Evolutionary conservation across 164 flowering plant genomes (phyloP), one percentile per base, ranked within the genome.

Genomic region (Houttuynia cordata): DNA sequence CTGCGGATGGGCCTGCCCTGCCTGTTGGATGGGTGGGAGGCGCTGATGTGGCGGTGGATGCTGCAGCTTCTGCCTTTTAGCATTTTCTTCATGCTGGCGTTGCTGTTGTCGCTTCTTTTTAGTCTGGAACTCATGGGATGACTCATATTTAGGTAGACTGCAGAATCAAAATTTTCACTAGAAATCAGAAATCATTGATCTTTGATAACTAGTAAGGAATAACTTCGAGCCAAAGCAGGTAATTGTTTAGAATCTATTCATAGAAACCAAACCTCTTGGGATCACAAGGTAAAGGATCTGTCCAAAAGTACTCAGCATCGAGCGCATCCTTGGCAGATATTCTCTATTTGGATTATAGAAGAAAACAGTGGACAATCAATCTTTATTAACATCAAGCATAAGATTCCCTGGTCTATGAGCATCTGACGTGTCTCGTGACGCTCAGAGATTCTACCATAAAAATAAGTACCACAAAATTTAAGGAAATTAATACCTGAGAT

Each of bases 321-420:
- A 94, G 93, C 15, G 99, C 96, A 76, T 88, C 99, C 83, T 85
- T 87, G n/a, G 99, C 97, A 68, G 91, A 82, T 71, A 94, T 83
- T 79, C 97, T 91, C 99, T 93, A n/a, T n/a, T n/a, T n/a, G n/a
- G n/a, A n/a, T n/a, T n/a, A n/a, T n/a, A n/a, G n/a, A n/a, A n/a
- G n/a, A n/a, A n/a, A 14, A 30, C 6, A 30, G 37, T 2, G 37
- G 37, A 2, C 37, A 30, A 30, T 30, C 37, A 30, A 30, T 30
- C 37, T 30, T 45, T 2, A 45, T 3, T 12, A 1, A 12, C 12
- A 17, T 45, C 49, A 45, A 12, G 49, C 15, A 12, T 8, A 45
- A 45, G 12, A 45, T 14, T 45, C 49, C 49, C 49, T 30, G 37
- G 6, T 2, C 2, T 30, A 30, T 2, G 37, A 30, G 37, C 37